Conservation (phyloP, 441 rosid species). For the Breynia disticha region DNA sequence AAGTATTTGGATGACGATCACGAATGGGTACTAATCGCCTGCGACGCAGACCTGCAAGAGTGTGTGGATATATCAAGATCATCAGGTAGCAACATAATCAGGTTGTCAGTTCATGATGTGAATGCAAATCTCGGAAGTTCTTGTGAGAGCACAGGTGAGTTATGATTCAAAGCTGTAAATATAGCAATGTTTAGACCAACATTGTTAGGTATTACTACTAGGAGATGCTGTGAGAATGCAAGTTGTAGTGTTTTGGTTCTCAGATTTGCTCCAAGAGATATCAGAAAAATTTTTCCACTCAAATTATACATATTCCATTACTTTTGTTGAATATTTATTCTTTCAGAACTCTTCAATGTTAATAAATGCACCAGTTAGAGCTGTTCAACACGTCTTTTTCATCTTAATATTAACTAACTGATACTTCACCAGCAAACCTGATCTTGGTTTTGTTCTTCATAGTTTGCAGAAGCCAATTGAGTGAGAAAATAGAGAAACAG, state of each 20-base stretch:
- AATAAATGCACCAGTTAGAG: too few species aligned
- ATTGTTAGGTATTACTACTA: conserved; percentile 4
- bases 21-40: conserved; percentile 77
- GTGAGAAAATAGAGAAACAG: too few species aligned
- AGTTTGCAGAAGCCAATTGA: too few species aligned
- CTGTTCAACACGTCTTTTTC: too few species aligned
- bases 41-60: conserved; percentile 74
- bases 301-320: too few species aligned
- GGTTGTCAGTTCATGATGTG: conserved; percentile 58
- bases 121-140: conserved; percentile 65
- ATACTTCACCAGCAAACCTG: too few species aligned
- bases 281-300: too few species aligned
- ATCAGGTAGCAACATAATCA: conserved; percentile 46
- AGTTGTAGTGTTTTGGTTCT: not conserved
- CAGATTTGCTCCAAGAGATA: too few species aligned
- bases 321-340: too few species aligned
- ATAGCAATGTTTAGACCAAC: conserved; percentile 12
- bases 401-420: too few species aligned
- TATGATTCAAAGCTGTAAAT: conserved; percentile 22
- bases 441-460: too few species aligned
- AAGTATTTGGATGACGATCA: conserved; percentile 80
- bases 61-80: conserved; percentile 66
- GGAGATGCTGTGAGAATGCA: not conserved
- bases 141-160: conserved; percentile 75
- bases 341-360: too few species aligned